Conservation (phyloP, 1,284 basidiomycete genomes). For the Microbotryomycetes sp. region DNA sequence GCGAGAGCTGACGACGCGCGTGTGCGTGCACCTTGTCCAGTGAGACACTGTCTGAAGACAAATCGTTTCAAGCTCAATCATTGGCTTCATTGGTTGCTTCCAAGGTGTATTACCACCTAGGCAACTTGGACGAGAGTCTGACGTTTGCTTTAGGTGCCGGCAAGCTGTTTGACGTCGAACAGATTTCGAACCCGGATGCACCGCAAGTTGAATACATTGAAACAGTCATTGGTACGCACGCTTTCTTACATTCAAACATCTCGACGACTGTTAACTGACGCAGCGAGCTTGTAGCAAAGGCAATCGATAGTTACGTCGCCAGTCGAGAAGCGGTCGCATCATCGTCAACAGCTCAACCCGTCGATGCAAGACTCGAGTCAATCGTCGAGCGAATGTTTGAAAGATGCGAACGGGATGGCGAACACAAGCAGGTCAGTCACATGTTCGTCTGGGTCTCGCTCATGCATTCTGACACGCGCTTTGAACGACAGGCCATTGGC, state of each 20-base stretch:
- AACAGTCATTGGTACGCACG: conserved; percentile 73
- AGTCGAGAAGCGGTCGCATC: conserved; percentile 53
- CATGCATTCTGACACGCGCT: neutral
- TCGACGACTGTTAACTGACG: neutral
- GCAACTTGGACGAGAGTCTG: conserved; percentile 85
- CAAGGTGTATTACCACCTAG: conserved; percentile 94
- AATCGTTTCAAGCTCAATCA: conserved; percentile 64
- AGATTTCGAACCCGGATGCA: conserved; percentile 33
- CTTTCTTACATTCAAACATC: neutral
- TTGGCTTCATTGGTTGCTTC: conserved; percentile 81
- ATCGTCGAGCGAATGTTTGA: conserved; percentile 84
- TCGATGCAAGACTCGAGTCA: conserved; percentile 66
- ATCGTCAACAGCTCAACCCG: conserved; percentile 46
- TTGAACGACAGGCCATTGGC: conserved; percentile 69
- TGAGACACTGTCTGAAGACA: conserved; percentile 76
- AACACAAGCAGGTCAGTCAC: conserved; percentile 72
- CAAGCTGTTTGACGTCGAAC: conserved; percentile 69
- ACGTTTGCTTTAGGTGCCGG: conserved; percentile 89
- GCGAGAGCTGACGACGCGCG: conserved; percentile 19
- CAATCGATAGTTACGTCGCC: conserved; percentile 81
- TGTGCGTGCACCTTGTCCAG: conserved; percentile 49
- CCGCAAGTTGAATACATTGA: conserved; percentile 81
- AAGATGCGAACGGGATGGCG: conserved; percentile 74
- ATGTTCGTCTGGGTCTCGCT: conserved; percentile 1
- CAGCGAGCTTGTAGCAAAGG: conserved; percentile 58